Base-by-base conservation (phyloP, 108 stramenopile genomes). In the Bacterosira constricta region DNA sequence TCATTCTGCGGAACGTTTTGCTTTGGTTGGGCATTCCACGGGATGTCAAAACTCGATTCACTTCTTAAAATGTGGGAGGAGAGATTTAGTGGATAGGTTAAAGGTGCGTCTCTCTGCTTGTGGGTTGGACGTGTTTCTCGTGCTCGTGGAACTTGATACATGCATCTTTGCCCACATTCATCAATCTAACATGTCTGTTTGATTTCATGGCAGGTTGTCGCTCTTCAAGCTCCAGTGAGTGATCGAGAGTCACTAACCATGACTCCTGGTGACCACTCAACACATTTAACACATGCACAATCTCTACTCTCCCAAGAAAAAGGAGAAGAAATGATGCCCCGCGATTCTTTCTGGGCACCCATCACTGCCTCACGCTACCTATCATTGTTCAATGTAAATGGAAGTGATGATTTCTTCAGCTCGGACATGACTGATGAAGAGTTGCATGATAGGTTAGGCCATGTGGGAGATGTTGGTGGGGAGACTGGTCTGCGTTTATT, bases 361-460 rank as follows among this genome's bases (percentile, higher is more conserved):
- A 94, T 98, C 12, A 97, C 97, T 13, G 94, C 96, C 12, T 67
- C 88, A 42, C 82, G 97, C 1, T 98, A 84, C 69, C 27, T 95
- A 12, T 90, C 89, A 44, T 68, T 98, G 32, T 80, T 90, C 7
- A 86, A 83, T 56, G 56, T 71, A 38, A 85, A 88, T 20, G 97
- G 97, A 15, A 68, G 75, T 10, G 97, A 98, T 71, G 97, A 98
- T 70, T 95, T 86, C 85, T 98, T 98, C 62, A 94, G 93, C 18
- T 93, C 92, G 39, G 96, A 98, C 67, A 84, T 88, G 44, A 86
- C 85, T 15, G 86, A 91, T 61, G 91, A 82, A 10, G 89, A 98
- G 64, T 71, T 96, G 30, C 44, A 21, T 1, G 74, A 70, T 52
- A 80, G 90, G 50, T 63, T 95, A 41, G 66, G 75, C 21, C 91